phyloP scores from a whole-genome alignment of 2,329 filamentous ascomycete genomes.

The Talaromyces sp. region DNA sequence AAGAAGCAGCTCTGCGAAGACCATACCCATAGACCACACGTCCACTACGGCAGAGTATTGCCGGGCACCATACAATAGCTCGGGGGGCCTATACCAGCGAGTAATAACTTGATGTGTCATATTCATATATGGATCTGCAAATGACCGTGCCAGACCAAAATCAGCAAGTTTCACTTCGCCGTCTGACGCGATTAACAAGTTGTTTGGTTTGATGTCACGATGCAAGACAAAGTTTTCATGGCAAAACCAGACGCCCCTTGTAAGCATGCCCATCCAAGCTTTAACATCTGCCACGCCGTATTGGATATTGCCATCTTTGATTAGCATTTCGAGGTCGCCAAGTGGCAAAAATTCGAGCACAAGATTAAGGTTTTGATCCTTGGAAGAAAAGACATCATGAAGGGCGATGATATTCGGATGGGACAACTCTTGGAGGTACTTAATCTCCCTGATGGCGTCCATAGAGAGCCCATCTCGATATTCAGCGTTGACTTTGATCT shows the following conservation, averaged over 20 bases:
- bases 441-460: slow-evolving; percentile 93
- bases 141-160: slow-evolving; percentile 88
- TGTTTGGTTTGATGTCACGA: slow-evolving; percentile 98
- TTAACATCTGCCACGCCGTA: slow-evolving; percentile 92
- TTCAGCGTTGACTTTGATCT: slow-evolving; percentile 53
- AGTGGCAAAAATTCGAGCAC: slow-evolving; percentile 90
- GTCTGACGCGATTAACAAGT: slow-evolving; percentile 87
- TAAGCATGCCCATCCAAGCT: slow-evolving; percentile 98
- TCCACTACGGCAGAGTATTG: slow-evolving; percentile 91
- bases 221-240: slow-evolving; percentile 92
- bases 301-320: slow-evolving; percentile 76
- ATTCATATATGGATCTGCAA: slow-evolving; percentile 78
- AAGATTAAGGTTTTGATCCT: slow-evolving; percentile 93
- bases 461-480: slow-evolving; percentile 89
- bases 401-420: slow-evolving; percentile 96
- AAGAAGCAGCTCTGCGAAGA: slow-evolving; percentile 86
- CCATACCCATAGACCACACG: slow-evolving; percentile 87
- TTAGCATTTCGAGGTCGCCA: slow-evolving; percentile 93
- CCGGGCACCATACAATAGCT: slow-evolving; percentile 83
- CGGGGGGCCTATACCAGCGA: slow-evolving; percentile 91
- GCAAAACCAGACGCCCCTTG: slow-evolving; percentile 89
- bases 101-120: slow-evolving; percentile 98
- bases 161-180: slow-evolving; percentile 94
- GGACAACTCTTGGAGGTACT: slow-evolving; percentile 86
- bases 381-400: slow-evolving; percentile 88